phyloP scores from a whole-genome alignment of 2,329 filamentous ascomycete genomes.

The Gyromitra esculenta region DNA sequence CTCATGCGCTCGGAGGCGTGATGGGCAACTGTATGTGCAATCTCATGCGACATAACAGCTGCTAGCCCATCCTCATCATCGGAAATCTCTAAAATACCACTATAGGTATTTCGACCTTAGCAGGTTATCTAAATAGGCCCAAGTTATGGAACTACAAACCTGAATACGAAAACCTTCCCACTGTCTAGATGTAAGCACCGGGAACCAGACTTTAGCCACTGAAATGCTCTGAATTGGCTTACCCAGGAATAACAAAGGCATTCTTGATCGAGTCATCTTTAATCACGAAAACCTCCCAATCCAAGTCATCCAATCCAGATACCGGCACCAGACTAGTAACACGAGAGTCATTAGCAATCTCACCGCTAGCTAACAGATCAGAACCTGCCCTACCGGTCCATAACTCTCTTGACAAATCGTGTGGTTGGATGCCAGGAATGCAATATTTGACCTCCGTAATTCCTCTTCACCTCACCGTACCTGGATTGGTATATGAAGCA shows the following conservation, averaged over 20 bases:
- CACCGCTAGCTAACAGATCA: background rate
- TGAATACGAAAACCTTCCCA: slow-evolving; percentile 80
- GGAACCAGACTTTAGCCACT: background rate
- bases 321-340: slow-evolving; percentile 68
- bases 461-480: slow-evolving; percentile 63
- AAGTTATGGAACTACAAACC: slow-evolving; percentile 28
- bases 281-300: slow-evolving; percentile 80
- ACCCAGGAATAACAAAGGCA: slow-evolving; percentile 58
- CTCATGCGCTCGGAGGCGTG: slow-evolving; percentile 73
- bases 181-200: slow-evolving; percentile 64
- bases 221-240: background rate
- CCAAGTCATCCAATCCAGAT: slow-evolving; percentile 68
- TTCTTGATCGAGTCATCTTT: slow-evolving; percentile 63
- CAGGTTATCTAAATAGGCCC: background rate
- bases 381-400: slow-evolving; percentile 63
- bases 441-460: slow-evolving; percentile 68
- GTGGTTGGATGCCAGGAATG: slow-evolving; percentile 67
- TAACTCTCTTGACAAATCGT: slow-evolving; percentile 69
- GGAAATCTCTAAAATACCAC: slow-evolving; percentile 75
- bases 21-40: slow-evolving; percentile 77
- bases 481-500: background rate
- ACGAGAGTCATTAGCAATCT: slow-evolving; percentile 1
- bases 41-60: slow-evolving; percentile 79
- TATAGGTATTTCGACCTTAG: slow-evolving; percentile 57
- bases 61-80: slow-evolving; percentile 69